phyloP scores from a whole-genome alignment of 2,329 filamentous ascomycete species.

The Trichoderma simmonsii region DNA sequence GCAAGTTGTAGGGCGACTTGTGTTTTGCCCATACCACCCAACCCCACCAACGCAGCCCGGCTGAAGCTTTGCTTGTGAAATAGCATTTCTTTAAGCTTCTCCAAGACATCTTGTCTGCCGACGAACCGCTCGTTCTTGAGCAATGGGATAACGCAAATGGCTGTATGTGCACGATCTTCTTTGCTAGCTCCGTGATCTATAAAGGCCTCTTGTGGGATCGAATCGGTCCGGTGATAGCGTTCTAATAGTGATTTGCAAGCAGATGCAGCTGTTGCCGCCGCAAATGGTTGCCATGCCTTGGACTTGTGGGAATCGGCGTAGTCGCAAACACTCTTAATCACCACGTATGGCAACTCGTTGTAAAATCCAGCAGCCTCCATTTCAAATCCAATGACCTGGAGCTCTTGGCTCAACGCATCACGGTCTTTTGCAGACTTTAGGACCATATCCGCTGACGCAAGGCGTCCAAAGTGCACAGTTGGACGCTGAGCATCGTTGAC shows the following conservation, averaged over 20 bases:
- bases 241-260: constrained; percentile 15
- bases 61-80: constrained; percentile 25
- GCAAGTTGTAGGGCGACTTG: constrained; percentile 38
- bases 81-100: constrained; percentile 18
- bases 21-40: constrained; percentile 41
- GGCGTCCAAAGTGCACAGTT: constrained; percentile 34
- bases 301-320: constrained; percentile 41
- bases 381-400: constrained; percentile 32
- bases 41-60: constrained; percentile 31
- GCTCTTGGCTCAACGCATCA: constrained; percentile 31
- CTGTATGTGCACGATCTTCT: neutral
- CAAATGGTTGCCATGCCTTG: constrained; percentile 37
- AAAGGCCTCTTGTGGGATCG: neutral
- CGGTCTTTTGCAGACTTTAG: constrained; percentile 36
- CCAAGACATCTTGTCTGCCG: constrained; percentile 23
- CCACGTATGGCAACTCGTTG: constrained; percentile 32
- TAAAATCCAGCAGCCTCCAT: constrained; percentile 35
- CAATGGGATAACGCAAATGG: constrained; percentile 17
- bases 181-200: neutral
- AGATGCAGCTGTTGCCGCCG: constrained; percentile 34
- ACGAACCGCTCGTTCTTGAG: constrained; percentile 24
- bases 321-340: constrained; percentile 38
- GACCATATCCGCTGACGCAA: constrained; percentile 40
- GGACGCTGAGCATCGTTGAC: constrained; percentile 22
- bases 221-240: neutral